Percentiles rank a stretch among this genome's conserved stretches.
phyloP scores from a whole-genome alignment of 176 grass and related monocot genomes.

The Guadua angustifolia region DNA sequence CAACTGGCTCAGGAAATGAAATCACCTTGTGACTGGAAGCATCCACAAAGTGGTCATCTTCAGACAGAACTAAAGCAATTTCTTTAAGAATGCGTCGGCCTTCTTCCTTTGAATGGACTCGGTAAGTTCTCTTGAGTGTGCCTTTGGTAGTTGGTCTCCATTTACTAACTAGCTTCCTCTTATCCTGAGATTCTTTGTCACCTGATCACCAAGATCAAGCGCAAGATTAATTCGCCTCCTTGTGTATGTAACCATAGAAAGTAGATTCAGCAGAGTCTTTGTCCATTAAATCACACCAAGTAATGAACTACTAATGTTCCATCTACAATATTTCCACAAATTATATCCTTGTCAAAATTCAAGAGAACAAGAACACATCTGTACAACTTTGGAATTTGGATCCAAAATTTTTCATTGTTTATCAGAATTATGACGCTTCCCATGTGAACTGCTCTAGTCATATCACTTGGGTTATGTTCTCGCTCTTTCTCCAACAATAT shows the following conservation, averaged over 20 bases:
- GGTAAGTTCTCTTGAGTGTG: slow-evolving; percentile 89
- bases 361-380: not conserved
- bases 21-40: slow-evolving; percentile 86
- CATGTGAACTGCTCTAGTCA: not conserved
- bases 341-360: slow-evolving; percentile 4
- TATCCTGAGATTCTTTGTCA: slow-evolving; percentile 63
- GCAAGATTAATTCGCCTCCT: slow-evolving; percentile 7
- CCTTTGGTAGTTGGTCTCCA: slow-evolving; percentile 94
- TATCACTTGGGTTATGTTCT: not conserved
- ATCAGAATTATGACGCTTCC: not conserved
- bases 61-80: slow-evolving; percentile 82
- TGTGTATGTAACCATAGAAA: slow-evolving; percentile 3
- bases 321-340: slow-evolving; percentile 12
- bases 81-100: slow-evolving; percentile 78
- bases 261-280: not conserved
- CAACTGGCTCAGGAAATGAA: slow-evolving; percentile 4
- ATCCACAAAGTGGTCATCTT: slow-evolving; percentile 97
- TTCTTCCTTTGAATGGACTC: slow-evolving; percentile 83
- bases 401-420: not conserved
- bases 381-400: not conserved
- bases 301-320: not conserved
- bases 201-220: slow-evolving; percentile 44
- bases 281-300: slow-evolving; percentile 21
- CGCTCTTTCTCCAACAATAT: not conserved
- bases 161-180: slow-evolving; percentile 80